Conservation (phyloP, 2,329 filamentous ascomycete genomes). For the Fusarium oxysporum region DNA sequence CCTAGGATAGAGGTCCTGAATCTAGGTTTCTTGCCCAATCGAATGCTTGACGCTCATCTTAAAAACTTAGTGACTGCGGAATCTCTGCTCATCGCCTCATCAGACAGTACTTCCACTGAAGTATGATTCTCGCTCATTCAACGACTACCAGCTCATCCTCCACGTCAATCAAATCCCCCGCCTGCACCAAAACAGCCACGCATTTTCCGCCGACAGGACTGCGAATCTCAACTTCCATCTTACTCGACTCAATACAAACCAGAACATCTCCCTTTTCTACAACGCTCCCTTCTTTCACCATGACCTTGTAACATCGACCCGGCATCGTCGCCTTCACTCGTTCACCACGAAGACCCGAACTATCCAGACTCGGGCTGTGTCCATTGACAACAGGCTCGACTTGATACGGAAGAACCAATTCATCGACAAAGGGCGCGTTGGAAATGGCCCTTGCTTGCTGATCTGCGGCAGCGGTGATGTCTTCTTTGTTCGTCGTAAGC, state of each 20-base stretch:
- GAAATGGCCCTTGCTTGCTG: slow-evolving; percentile 44
- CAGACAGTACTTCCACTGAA: too few relatives aligned
- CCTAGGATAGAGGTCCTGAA: neutral
- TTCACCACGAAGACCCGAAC: slow-evolving; percentile 34
- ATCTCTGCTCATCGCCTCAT: neutral
- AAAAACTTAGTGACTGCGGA: neutral
- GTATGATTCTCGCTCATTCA: neutral
- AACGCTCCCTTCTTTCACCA: slow-evolving; percentile 41
- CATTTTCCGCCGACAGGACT: slow-evolving; percentile 46
- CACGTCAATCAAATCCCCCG: slow-evolving; percentile 48
- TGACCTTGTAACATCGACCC: slow-evolving; percentile 50
- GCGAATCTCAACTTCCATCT: slow-evolving; percentile 54
- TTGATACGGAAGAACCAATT: slow-evolving; percentile 45
- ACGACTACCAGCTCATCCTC: slow-evolving; percentile 46
- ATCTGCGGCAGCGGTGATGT: slow-evolving; percentile 37
- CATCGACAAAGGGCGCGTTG: slow-evolving; percentile 45
- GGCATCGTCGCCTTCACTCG: slow-evolving; percentile 49
- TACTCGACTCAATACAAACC: slow-evolving; percentile 53
- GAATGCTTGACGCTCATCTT: neutral
- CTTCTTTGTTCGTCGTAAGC: slow-evolving; percentile 46
- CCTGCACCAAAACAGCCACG: slow-evolving; percentile 40
- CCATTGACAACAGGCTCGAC: slow-evolving; percentile 11
- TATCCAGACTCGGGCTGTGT: neutral
- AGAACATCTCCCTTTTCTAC: slow-evolving; percentile 47
- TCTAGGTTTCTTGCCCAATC: neutral